Conservation (phyloP, 129 eudicot species). For the Deinandra increscens region DNA sequence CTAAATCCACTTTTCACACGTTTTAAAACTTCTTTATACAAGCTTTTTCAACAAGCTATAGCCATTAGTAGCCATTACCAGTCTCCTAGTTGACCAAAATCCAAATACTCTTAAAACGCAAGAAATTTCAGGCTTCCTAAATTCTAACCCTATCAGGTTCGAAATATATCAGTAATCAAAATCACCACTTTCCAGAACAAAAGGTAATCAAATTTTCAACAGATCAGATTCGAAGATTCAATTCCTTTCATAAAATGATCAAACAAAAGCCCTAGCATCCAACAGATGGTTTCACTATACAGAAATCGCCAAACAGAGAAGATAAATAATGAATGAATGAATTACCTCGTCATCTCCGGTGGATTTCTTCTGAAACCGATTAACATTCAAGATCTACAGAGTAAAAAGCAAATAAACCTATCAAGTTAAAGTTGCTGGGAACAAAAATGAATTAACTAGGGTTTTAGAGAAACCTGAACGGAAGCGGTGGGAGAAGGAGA, state of each 20-base stretch:
- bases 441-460: constrained; percentile 1
- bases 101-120: background rate
- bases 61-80: background rate
- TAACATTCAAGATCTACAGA: constrained; percentile 70
- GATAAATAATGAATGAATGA: background rate
- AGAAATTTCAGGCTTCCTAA: background rate
- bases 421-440: background rate
- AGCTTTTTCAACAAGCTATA: background rate
- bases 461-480: constrained; percentile 52
- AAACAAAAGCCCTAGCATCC: constrained; percentile 8
- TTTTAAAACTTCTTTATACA: background rate
- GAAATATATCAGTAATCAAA: constrained; percentile 3
- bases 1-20: background rate
- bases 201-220: background rate
- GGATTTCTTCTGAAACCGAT: constrained; percentile 75
- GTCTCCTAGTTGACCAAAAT: too few relatives aligned
- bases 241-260: background rate
- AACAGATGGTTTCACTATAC: background rate
- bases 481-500: constrained; percentile 55
- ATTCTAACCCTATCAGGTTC: background rate
- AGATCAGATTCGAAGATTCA: constrained; percentile 5
- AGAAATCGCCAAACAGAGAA: background rate
- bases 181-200: constrained; percentile 19
- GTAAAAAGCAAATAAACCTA: background rate
- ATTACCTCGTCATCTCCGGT: constrained; percentile 85